Percentiles rank a stretch among this genome's conserved stretches.
phyloP scores from a whole-genome alignment of 2,329 filamentous ascomycete species.

The Phyllosticta citrichinensis region DNA sequence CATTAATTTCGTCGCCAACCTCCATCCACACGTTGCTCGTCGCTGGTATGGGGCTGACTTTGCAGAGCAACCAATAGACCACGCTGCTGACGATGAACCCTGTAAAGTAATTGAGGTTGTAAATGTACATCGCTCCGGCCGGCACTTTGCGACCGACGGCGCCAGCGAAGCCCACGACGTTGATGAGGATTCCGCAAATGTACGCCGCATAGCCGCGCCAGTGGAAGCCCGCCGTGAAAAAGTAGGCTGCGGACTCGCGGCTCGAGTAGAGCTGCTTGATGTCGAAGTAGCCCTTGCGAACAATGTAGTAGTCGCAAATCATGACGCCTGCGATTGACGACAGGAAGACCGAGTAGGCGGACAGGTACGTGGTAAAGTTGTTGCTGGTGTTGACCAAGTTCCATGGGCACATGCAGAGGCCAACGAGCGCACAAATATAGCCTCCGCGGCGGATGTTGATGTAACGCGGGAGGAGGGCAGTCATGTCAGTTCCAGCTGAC shows the following conservation, averaged over 20 bases:
- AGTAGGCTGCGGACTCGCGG: conserved; percentile 59
- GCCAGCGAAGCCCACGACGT: conserved; percentile 83
- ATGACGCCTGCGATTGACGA: conserved; percentile 90
- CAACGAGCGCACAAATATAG: conserved; percentile 72
- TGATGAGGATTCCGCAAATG: conserved; percentile 73
- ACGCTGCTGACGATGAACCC: conserved; percentile 62
- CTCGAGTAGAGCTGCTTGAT: conserved; percentile 71
- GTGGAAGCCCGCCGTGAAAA: conserved; percentile 61
- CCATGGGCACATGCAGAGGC: conserved; percentile 80
- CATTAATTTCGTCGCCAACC: conserved; percentile 50
- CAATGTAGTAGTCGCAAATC: conserved; percentile 75
- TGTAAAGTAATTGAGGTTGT: conserved; percentile 83
- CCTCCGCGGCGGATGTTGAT: conserved; percentile 79
- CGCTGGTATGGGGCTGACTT: conserved; percentile 61
- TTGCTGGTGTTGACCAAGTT: conserved; percentile 65
- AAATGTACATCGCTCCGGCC: conserved; percentile 70
- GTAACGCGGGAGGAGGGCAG: conserved; percentile 67
- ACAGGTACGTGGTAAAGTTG: conserved; percentile 85
- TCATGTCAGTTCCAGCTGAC: conserved; percentile 74
- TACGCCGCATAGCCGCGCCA: conserved; percentile 81
- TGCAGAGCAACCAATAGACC: conserved; percentile 63
- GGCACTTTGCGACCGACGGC: conserved; percentile 66
- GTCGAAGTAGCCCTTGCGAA: conserved; percentile 72
- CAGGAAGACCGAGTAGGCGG: conserved; percentile 88
- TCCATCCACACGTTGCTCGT: conserved; percentile 70